Evolutionary conservation across 2,329 filamentous ascomycete genomes (phyloP).

Genomic region (Fusarium sp.): DNA sequence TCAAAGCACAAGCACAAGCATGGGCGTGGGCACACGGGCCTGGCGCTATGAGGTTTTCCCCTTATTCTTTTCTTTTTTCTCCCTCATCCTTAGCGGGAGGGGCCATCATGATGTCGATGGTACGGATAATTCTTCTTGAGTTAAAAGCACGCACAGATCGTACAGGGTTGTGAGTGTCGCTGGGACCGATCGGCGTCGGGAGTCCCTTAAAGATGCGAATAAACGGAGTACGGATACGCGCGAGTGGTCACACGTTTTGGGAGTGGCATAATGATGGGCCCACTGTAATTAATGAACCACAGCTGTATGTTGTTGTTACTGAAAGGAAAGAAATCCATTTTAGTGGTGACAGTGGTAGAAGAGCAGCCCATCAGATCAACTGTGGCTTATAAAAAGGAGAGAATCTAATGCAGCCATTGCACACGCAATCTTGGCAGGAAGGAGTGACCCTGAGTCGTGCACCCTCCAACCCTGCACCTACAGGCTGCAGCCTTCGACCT

Average conservation of each 20-base stretch:
- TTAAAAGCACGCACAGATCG: conserved; percentile 13
- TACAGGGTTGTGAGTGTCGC: conserved; percentile 20
- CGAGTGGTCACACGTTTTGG: conserved; percentile 8
- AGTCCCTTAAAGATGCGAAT: conserved; percentile 12
- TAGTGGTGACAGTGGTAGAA: conserved; percentile 9
- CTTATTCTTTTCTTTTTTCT: conserved; percentile 8
- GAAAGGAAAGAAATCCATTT: not conserved
- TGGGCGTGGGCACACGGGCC: too few species aligned
- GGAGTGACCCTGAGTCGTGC: conserved; percentile 45
- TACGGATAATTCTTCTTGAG: not conserved
- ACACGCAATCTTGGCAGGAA: conserved; percentile 36
- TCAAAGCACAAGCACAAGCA: conserved; percentile 12
- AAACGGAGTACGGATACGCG: not conserved
- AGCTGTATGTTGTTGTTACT: too few species aligned
- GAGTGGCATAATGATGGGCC: not conserved
- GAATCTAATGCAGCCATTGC: conserved; percentile 21
- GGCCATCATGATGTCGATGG: conserved; percentile 25
- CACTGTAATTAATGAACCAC: not conserved
- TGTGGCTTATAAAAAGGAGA: conserved; percentile 22
- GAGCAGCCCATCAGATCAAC: conserved; percentile 4
- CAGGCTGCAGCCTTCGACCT: not conserved
- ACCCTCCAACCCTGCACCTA: conserved; percentile 20
- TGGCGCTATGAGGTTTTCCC: conserved; percentile 8
- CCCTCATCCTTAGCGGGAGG: conserved; percentile 8
- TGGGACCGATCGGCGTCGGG: conserved; percentile 22